phyloP scores from a whole-genome alignment of 2,329 filamentous ascomycete genomes.

The Beauveria pseudobassiana region DNA sequence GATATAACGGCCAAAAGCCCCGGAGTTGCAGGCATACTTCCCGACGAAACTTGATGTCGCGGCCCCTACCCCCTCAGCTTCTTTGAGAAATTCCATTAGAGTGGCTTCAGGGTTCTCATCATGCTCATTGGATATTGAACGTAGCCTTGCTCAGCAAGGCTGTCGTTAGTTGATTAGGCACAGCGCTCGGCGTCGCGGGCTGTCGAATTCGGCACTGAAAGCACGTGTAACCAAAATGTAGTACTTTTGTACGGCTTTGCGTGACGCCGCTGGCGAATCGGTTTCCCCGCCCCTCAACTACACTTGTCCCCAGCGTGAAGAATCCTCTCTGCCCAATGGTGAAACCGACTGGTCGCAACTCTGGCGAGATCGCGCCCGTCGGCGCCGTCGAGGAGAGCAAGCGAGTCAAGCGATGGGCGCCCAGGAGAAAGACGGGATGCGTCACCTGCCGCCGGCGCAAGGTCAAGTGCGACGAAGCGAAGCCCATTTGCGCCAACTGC shows the following conservation, averaged over 20 bases:
- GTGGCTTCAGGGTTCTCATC: neutral
- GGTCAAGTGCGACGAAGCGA: slow-evolving; percentile 7
- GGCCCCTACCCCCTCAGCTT: too few species aligned
- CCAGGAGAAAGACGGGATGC: slow-evolving; percentile 4
- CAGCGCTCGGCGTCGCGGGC: too few species aligned
- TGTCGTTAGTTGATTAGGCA: neutral
- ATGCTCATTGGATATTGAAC: neutral
- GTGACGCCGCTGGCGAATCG: neutral
- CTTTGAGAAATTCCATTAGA: too few species aligned
- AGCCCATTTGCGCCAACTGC: slow-evolving; percentile 9
- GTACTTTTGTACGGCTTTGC: neutral
- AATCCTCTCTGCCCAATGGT: neutral
- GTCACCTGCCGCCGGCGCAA: slow-evolving; percentile 6
- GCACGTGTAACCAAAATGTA: neutral
- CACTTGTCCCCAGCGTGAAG: neutral
- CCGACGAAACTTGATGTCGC: too few species aligned
- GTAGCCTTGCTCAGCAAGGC: neutral
- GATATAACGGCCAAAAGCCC: too few species aligned
- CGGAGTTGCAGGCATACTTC: too few species aligned
- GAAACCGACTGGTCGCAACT: neutral
- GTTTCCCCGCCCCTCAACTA: neutral
- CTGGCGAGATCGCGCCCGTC: neutral
- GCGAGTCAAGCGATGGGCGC: slow-evolving; percentile 7
- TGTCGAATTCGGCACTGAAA: neutral
- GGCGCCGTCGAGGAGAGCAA: neutral